phyloP scores from a whole-genome alignment of 371 early-diverging fungal species.

The Dichotomocladium elegans region DNA sequence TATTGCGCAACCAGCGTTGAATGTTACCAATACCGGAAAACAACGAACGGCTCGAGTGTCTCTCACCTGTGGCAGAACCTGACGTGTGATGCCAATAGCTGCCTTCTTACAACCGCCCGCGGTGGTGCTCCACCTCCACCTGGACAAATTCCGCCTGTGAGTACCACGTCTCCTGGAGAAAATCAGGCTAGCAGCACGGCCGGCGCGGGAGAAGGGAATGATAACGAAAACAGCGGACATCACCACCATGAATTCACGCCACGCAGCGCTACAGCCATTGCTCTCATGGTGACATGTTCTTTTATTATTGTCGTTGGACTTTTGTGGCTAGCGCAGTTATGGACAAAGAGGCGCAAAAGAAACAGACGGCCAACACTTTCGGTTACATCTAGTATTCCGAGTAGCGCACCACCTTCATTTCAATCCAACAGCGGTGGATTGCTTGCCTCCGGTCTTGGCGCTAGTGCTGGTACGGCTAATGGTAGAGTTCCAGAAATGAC shows the following conservation, averaged over 20 bases:
- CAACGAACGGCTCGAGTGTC: conserved; percentile 14
- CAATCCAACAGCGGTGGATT: too few species aligned
- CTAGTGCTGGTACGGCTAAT: too few species aligned
- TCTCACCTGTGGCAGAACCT: conserved; percentile 36
- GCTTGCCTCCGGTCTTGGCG: too few species aligned
- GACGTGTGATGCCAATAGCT: conserved; percentile 32
- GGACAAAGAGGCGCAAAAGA: background rate
- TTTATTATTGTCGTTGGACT: conserved; percentile 16
- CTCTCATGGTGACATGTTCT: conserved; percentile 19
- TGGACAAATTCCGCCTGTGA: conserved; percentile 7
- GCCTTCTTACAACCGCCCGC: conserved; percentile 19
- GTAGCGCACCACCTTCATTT: conserved; percentile 36
- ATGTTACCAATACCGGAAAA: conserved; percentile 38
- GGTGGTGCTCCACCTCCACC: conserved; percentile 20
- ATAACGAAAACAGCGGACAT: conserved; percentile 5
- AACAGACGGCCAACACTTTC: conserved; percentile 1
- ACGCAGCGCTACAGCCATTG: conserved; percentile 25
- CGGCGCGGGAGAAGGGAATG: background rate
- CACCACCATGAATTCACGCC: conserved; percentile 6
- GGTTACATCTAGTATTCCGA: conserved; percentile 10
- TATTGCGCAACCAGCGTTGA: conserved; percentile 40
- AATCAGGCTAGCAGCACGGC: background rate
- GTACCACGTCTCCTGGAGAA: background rate
- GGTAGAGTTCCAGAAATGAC: conserved; percentile 24
- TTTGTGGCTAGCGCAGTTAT: conserved; percentile 12